Percentiles rank a stretch among this genome's conserved stretches.
Evolutionary conservation across 2,329 filamentous ascomycete genomes (phyloP).

Genomic region (Ophiostoma himal-ulmi): DNA sequence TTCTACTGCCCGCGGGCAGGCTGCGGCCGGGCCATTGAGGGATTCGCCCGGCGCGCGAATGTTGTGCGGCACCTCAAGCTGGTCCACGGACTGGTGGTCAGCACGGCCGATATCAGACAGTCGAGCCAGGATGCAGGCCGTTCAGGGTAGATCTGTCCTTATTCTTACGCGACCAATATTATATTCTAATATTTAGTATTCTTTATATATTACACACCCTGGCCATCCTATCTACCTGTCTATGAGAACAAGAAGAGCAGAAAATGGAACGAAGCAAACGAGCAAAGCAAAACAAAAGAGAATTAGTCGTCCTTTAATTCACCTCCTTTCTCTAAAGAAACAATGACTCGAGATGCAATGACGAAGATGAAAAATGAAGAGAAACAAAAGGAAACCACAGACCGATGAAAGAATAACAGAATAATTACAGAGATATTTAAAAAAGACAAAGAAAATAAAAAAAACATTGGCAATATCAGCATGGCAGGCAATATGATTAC

Average conservation of each 20-base stretch:
- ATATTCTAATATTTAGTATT: background rate
- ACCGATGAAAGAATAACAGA: slow-evolving; percentile 2
- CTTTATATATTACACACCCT: slow-evolving; percentile 3
- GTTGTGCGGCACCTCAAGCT: slow-evolving; percentile 41
- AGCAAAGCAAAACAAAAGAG: background rate
- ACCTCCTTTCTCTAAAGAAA: background rate
- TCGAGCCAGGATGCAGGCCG: background rate
- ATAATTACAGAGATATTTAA: slow-evolving; percentile 8
- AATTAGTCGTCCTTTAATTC: background rate
- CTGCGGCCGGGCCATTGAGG: slow-evolving; percentile 35
- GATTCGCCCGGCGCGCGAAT: slow-evolving; percentile 36
- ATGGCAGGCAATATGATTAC: background rate
- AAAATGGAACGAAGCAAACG: background rate
- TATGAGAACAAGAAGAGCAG: slow-evolving; percentile 1
- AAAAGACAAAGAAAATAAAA: slow-evolving; percentile 7
- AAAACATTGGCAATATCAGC: slow-evolving; percentile 9
- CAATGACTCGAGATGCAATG: background rate
- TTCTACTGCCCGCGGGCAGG: slow-evolving; percentile 30
- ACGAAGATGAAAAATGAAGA: background rate
- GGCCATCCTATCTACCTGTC: slow-evolving; percentile 12
- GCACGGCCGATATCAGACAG: background rate
- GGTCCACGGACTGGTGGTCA: slow-evolving; percentile 33
- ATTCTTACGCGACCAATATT: background rate
- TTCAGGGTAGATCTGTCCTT: background rate
- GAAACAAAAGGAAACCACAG: background rate